Percentiles rank a stretch among this genome's conserved stretches.
Conservation (phyloP, 2,329 filamentous ascomycete species). For the Aspergillus chevalieri region DNA sequence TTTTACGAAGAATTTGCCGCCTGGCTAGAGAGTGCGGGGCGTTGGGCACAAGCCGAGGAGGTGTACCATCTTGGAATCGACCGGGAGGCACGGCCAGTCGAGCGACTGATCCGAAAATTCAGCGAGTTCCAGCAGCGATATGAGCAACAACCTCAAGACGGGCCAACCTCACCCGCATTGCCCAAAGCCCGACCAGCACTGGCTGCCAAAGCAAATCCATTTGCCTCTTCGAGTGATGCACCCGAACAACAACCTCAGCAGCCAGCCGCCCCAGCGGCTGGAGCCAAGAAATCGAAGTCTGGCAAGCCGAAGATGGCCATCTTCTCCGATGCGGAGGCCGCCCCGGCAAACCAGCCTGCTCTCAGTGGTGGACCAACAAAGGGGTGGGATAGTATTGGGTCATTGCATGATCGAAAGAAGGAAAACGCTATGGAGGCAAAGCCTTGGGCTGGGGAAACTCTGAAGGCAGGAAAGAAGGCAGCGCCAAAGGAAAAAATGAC, state of each 20-base stretch:
- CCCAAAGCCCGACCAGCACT: slow-evolving; percentile 77
- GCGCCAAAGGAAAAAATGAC: slow-evolving; percentile 71
- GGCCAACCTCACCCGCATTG: slow-evolving; percentile 79
- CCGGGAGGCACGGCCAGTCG: slow-evolving; percentile 73
- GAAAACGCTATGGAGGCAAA: slow-evolving; percentile 82
- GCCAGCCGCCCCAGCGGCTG: slow-evolving; percentile 40
- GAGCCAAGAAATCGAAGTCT: slow-evolving; percentile 53
- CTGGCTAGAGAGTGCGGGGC: slow-evolving; percentile 77
- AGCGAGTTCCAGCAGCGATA: slow-evolving; percentile 80
- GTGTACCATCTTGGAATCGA: slow-evolving; percentile 88
- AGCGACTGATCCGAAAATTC: slow-evolving; percentile 81
- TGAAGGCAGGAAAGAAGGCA: slow-evolving; percentile 82
- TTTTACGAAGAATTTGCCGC: slow-evolving; percentile 97
- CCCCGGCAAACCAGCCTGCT: slow-evolving; percentile 51
- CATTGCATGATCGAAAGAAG: slow-evolving; percentile 81
- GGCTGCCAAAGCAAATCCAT: slow-evolving; percentile 79
- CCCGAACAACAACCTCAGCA: slow-evolving; percentile 59
- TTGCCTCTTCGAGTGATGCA: slow-evolving; percentile 50
- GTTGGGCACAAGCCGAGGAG: slow-evolving; percentile 89
- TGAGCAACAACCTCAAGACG: slow-evolving; percentile 59
- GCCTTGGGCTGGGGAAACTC: slow-evolving; percentile 85
- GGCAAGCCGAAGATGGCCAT: slow-evolving; percentile 79
- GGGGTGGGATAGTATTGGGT: slow-evolving; percentile 90
- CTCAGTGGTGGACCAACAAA: slow-evolving; percentile 49
- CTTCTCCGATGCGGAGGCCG: slow-evolving; percentile 70